These are phyloP conservation scores for Diplodia scrobiculata DNA, from an alignment of 2,329 filamentous ascomycete genomes.

Conservation along the genomic window DNA sequence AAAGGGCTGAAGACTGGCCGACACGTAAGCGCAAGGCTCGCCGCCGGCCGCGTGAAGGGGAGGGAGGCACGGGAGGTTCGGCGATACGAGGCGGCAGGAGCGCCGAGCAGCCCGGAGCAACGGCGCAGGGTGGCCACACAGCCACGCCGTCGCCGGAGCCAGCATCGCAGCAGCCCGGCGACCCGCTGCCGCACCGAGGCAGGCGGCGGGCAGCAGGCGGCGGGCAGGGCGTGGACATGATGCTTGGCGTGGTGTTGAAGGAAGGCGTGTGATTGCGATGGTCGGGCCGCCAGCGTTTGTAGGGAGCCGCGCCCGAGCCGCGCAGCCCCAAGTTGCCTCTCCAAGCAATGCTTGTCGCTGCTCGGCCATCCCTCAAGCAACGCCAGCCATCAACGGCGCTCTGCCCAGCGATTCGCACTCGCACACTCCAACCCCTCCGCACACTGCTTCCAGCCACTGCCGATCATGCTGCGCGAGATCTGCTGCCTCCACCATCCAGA, in stretches of 20 bases:
- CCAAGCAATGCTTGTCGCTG: conserved; percentile 18
- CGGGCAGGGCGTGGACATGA: not conserved
- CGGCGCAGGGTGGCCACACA: not conserved
- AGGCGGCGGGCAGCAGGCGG: not conserved
- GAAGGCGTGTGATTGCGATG: conserved; percentile 13
- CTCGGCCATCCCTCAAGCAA: conserved; percentile 2
- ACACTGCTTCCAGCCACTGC: not conserved
- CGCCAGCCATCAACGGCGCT: conserved; percentile 14
- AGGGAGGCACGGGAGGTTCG: not conserved
- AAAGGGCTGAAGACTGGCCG: not conserved
- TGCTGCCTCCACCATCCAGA: not conserved
- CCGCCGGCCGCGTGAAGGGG: not conserved
- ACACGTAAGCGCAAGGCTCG: conserved; percentile 2
- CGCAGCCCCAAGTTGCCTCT: conserved; percentile 12
- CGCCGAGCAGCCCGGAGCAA: not conserved
- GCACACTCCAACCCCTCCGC: not conserved
- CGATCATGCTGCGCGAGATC: conserved; percentile 8
- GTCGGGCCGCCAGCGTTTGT: not conserved
- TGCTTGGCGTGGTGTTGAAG: conserved; percentile 29
- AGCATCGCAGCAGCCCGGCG: not conserved
- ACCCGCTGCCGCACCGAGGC: not conserved
- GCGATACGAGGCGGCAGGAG: conserved; percentile 16
- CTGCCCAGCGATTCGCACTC: not conserved
- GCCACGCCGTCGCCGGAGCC: not conserved
- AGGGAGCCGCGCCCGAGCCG: conserved; percentile 14